Evolutionary conservation across 73 alveolate species (phyloP).

Genomic region (Paramecium pentaurelia): DNA sequence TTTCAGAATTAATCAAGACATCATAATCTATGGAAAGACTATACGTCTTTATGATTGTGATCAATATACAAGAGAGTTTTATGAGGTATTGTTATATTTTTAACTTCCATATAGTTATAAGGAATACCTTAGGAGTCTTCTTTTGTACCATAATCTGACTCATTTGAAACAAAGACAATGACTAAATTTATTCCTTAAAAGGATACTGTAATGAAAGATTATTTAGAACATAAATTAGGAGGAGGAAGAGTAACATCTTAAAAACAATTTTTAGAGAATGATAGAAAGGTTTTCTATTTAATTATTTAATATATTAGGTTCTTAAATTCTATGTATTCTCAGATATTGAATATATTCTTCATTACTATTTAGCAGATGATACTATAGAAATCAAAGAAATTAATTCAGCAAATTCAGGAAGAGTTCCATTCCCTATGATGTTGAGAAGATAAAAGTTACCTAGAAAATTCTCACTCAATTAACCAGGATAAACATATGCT

Average conservation of each 20-base stretch:
- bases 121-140: background rate
- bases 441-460: constrained; percentile 92
- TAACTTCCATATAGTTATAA: background rate
- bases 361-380: constrained; percentile 95
- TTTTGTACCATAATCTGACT: background rate
- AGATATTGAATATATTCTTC: constrained; percentile 83
- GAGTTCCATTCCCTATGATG: constrained; percentile 89
- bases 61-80: constrained; percentile 89
- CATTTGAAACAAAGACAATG: background rate
- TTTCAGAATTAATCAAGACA: constrained; percentile 78
- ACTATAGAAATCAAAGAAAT: constrained; percentile 92
- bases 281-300: constrained; percentile 74
- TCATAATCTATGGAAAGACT: constrained; percentile 74
- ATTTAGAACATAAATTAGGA: constrained; percentile 88
- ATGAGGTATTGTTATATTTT: background rate
- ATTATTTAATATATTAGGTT: background rate
- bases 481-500: constrained; percentile 90
- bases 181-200: constrained; percentile 58
- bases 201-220: constrained; percentile 85
- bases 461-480: constrained; percentile 78
- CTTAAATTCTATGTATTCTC: constrained; percentile 78
- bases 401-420: constrained; percentile 88
- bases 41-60: constrained; percentile 83
- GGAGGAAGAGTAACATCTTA: constrained; percentile 88
- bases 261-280: constrained; percentile 92